Conservation (phyloP, 805 yeast species). For the Schwanniomyces yamadae region DNA sequence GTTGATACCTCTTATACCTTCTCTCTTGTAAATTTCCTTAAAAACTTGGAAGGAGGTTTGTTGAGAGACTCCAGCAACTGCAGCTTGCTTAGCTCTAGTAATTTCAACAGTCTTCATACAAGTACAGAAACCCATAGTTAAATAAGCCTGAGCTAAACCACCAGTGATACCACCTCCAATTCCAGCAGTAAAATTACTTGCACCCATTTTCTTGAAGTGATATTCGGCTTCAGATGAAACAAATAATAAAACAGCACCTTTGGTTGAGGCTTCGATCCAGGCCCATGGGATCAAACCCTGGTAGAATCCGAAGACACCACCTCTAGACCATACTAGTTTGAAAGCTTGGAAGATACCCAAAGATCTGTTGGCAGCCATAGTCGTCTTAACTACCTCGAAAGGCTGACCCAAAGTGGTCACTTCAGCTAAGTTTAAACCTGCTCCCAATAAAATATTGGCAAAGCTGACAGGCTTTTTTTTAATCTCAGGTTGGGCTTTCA, state of each 20-base stretch:
- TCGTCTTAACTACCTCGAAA: conserved; percentile 90
- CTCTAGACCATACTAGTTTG: conserved; percentile 83
- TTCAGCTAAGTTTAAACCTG: conserved; percentile 88
- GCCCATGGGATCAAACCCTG: conserved; percentile 99
- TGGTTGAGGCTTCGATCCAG: conserved; percentile 98
- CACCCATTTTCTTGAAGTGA: conserved; percentile 60
- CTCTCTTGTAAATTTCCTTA: conserved; percentile 75
- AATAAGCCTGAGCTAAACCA: conserved; percentile 94
- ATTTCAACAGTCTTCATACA: conserved; percentile 99
- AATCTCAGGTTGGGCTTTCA: conserved; percentile 25
- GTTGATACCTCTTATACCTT: conserved; percentile 93
- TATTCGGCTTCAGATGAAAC: conserved; percentile 93
- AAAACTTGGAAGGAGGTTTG: conserved; percentile 83
- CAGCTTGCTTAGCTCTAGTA: conserved; percentile 78
- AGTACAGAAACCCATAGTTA: conserved; percentile 97
- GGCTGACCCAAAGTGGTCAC: conserved; percentile 97
- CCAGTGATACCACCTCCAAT: conserved; percentile 95
- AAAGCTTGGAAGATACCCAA: conserved; percentile 67
- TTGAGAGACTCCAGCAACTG: conserved; percentile 58
- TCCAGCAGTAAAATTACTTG: conserved; percentile 74
- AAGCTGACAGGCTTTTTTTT: conserved; percentile 85
- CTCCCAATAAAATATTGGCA: conserved; percentile 89
- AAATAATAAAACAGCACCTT: conserved; percentile 92
- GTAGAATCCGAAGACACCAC: conserved; percentile 89
- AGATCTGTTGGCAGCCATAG: conserved; percentile 95